These are phyloP conservation scores for Salix arbutifolia DNA, from an alignment of 345 rosid genomes.

Conservation along the genomic window DNA sequence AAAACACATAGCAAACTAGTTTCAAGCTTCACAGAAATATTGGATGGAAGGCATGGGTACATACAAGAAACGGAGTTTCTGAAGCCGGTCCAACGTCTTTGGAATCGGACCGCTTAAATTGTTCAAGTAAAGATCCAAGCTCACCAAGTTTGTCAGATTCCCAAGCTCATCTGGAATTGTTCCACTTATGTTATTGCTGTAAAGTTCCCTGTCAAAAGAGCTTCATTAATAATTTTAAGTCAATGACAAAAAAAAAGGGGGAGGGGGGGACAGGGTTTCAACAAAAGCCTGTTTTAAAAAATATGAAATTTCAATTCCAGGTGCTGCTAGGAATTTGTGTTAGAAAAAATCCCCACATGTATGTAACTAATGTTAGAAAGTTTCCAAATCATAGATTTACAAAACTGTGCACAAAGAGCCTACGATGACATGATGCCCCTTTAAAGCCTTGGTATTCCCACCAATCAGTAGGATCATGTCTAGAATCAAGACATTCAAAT, in stretches of 20 bases:
- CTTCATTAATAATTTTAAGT: conserved; percentile 6
- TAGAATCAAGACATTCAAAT: neutral
- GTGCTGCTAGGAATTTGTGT: neutral
- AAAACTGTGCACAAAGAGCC: neutral
- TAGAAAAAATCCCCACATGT: neutral
- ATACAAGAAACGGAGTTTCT: conserved; percentile 70
- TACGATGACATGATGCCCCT: neutral
- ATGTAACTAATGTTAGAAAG: neutral
- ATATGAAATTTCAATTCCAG: neutral
- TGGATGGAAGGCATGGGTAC: conserved; percentile 22
- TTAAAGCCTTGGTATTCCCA: neutral
- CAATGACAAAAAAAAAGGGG: neutral
- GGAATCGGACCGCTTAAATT: conserved; percentile 55
- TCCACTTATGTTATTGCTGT: conserved; percentile 67
- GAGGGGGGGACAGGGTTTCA: neutral
- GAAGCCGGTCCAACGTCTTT: conserved; percentile 48
- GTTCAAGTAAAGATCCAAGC: conserved; percentile 94
- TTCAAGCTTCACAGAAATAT: neutral
- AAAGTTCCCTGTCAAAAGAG: conserved; percentile 67
- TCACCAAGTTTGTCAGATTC: conserved; percentile 70
- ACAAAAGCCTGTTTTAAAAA: neutral
- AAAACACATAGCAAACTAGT: neutral
- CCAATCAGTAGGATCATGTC: neutral
- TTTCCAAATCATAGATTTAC: neutral
- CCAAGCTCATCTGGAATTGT: conserved; percentile 75